Evolutionary conservation across 495 filamentous ascomycete species (phyloP).

Genomic region (Saxophila tyrrhenica): DNA sequence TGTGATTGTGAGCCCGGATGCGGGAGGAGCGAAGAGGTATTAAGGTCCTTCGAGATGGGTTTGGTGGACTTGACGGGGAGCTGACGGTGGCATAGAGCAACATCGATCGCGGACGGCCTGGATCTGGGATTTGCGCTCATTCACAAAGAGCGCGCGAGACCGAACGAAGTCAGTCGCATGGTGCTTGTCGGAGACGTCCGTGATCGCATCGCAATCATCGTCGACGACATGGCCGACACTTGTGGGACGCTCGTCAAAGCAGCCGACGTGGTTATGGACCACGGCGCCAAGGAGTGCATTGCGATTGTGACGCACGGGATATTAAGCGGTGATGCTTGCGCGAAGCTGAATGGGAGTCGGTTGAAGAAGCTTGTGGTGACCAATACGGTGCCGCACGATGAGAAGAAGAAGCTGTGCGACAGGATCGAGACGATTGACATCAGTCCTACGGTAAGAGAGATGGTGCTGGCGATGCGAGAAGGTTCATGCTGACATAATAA

Average conservation of each 20-base stretch:
- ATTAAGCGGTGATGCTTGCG: constrained; percentile 80
- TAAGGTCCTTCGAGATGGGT: too few species aligned
- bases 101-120: constrained; percentile 89
- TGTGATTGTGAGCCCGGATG: constrained; percentile 93
- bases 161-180: constrained; percentile 95
- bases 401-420: constrained; percentile 67
- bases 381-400: constrained; percentile 86
- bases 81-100: constrained; percentile 48
- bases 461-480: constrained; percentile 29
- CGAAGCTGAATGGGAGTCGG: constrained; percentile 73
- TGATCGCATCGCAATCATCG: constrained; percentile 53
- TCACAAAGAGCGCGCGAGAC: constrained; percentile 91
- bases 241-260: constrained; percentile 93
- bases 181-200: constrained; percentile 60
- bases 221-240: constrained; percentile 78
- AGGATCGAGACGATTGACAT: constrained; percentile 88
- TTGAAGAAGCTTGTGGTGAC: constrained; percentile 79
- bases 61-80: constrained; percentile 1
- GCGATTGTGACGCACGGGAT: constrained; percentile 97
- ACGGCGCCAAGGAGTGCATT: constrained; percentile 77
- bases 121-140: constrained; percentile 96
- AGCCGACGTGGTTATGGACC: constrained; percentile 77
- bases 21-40: constrained; percentile 90
- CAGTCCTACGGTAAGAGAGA: constrained; percentile 61
- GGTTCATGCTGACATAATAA: constrained; percentile 25